Evolutionary conservation across 2,329 filamentous ascomycete species (phyloP).

Genomic region (Pseudogymnoascus pannorum): DNA sequence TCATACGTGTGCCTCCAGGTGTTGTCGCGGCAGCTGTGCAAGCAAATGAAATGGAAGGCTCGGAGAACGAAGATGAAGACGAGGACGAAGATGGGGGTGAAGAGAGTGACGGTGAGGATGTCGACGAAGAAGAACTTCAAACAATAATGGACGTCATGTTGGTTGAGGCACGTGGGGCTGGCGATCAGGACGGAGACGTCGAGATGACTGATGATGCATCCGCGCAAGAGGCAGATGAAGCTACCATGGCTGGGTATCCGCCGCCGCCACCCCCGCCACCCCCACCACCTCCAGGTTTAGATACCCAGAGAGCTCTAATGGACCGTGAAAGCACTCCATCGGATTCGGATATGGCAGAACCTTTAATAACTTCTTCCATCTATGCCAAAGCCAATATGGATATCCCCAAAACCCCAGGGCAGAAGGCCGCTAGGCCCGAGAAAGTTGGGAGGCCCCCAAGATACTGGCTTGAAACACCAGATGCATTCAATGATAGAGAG

Average conservation of each 20-base stretch:
- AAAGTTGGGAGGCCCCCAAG: slow-evolving; percentile 45
- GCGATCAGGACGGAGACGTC: slow-evolving; percentile 36
- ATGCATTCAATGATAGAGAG: slow-evolving; percentile 55
- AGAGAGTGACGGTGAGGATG: slow-evolving; percentile 29
- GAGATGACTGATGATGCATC: slow-evolving; percentile 43
- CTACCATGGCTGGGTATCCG: slow-evolving; percentile 68
- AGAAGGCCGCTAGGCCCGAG: slow-evolving; percentile 28
- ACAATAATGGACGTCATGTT: slow-evolving; percentile 42
- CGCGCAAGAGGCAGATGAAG: slow-evolving; percentile 67
- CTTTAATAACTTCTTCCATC: slow-evolving; percentile 53
- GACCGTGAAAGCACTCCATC: slow-evolving; percentile 61
- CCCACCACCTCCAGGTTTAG: slow-evolving; percentile 37
- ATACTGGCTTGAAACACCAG: slow-evolving; percentile 82
- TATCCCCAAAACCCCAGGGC: slow-evolving; percentile 74
- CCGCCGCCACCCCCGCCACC: slow-evolving; percentile 59
- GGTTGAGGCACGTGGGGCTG: slow-evolving; percentile 42
- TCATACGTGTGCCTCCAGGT: slow-evolving; percentile 3
- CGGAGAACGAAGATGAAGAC: slow-evolving; percentile 44
- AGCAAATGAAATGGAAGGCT: slow-evolving; percentile 20
- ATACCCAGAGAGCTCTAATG: slow-evolving; percentile 37
- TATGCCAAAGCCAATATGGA: slow-evolving; percentile 60
- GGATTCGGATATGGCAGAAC: slow-evolving; percentile 65
- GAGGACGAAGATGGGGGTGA: slow-evolving; percentile 50
- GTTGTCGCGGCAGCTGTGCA: slow-evolving; percentile 17
- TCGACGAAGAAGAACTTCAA: slow-evolving; percentile 14